phyloP scores from a whole-genome alignment of 2,329 filamentous ascomycete species.

The Exserohilum turcica region DNA sequence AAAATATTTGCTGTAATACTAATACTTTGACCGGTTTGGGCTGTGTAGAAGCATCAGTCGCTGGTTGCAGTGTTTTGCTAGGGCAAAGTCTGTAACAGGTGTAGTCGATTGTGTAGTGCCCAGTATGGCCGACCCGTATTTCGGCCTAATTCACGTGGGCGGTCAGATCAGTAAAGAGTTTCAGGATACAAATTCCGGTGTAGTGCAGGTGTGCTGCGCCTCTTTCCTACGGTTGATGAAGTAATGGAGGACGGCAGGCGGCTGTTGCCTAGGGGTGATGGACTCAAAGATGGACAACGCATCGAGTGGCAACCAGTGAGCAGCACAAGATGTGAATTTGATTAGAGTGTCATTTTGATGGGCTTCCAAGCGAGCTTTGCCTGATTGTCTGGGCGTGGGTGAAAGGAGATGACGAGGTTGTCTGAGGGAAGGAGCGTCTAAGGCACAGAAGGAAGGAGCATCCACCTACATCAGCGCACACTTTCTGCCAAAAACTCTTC shows the following conservation, averaged over 20 bases:
- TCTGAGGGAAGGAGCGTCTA: constrained; percentile 25
- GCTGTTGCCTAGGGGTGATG: constrained; percentile 30
- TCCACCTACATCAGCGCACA: constrained; percentile 44
- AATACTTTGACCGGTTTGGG: constrained; percentile 14
- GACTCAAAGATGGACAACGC: constrained; percentile 2
- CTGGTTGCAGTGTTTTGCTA: neutral
- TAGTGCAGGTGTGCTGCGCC: constrained; percentile 32
- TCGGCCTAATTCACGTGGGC: constrained; percentile 27
- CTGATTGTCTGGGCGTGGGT: neutral
- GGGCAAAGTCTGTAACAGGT: constrained; percentile 19
- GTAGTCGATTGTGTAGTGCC: constrained; percentile 21
- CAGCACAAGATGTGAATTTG: constrained; percentile 3
- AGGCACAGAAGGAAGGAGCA: constrained; percentile 31
- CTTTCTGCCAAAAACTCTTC: constrained; percentile 20
- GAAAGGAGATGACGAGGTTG: neutral
- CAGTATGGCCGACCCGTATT: constrained; percentile 24
- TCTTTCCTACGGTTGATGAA: constrained; percentile 11
- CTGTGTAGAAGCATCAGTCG: constrained; percentile 16
- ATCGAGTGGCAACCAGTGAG: constrained; percentile 1
- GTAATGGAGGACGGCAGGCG: constrained; percentile 27
- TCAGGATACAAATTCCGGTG: constrained; percentile 10
- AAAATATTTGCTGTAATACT: constrained; percentile 1
- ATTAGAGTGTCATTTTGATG: neutral
- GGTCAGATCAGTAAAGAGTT: constrained; percentile 23
- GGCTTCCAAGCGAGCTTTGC: no score